Evolutionary conservation across 148 eudicot genomes (phyloP), one percentile per base, ranked within the genome.

Genomic region (Fagopyrum homotropicum): DNA sequence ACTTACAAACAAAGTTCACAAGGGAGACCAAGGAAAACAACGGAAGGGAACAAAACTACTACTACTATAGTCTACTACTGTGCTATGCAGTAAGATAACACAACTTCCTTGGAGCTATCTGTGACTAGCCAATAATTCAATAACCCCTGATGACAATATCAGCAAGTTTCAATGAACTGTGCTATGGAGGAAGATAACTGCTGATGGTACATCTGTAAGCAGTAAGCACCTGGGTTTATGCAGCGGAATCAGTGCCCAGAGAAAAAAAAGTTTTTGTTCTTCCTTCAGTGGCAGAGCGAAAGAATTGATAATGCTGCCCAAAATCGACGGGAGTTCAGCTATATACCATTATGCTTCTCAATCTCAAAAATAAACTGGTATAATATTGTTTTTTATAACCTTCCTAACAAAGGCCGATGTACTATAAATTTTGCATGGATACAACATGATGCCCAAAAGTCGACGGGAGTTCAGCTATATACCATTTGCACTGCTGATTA

Each of bases 371-470:
- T 56, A 75, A 85, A 87, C n/a, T 64, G 76, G 69, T 72, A 85
- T 68, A 87, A 85, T 61, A 85, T 83, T 59, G n/a, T 82, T 80
- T 72, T 87, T 85, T 54, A 85, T 85, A 9, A 83, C 72, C 80
- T 82, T 88, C 73, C 85, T 75, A 49, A 85, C 82, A 64, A 83
- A 0, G 88, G 87, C 6, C 87, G 82, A 75, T 88, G 88, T 40
- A 84, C 91, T 85, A 85, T 85, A 63, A 88, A 88, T 71, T 88
- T 87, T 44, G 87, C 88, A 76, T 88, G 84, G 9, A 83, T 79
- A 5, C 91, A 82, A 35, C 2, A 88, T 81, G 43, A 88, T 77
- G 5, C 26, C 72, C 72, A 68, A 87, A 79, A 51, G 85, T 78
- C 76, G 85, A 85, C 46, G 83, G 64, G 79, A 85, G 81, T 51